Evolutionary conservation across 1,139 yeast species (phyloP), one percentile per base, ranked within the genome.

Genomic region (Sugiyamaella japonica): DNA sequence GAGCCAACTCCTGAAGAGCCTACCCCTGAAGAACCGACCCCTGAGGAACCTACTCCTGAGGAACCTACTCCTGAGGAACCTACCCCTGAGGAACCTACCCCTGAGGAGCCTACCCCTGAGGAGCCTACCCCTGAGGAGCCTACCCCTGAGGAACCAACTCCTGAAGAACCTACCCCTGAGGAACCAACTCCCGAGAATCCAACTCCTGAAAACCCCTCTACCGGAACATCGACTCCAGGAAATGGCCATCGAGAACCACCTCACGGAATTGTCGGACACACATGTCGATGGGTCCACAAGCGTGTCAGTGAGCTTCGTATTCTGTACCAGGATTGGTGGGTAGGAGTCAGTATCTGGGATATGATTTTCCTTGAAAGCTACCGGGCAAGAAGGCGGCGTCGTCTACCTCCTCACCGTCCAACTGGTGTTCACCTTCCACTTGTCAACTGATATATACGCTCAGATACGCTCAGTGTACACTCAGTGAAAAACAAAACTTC

Each of bases 351-450:
- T 28, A 45, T 45, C 17, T 45, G 49, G 49, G 49, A 45, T 28
- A 45, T 45, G 49, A 4, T 45, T 16, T 45, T 45, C 34, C 13
- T 36, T 10, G 49, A 45, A 28, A 45, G 49, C 25, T 45, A 17
- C 17, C 40, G 49, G 13, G 49, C 41, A 5, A 34, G 28, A 25
- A 12, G 49, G 34, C 40, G 41, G 13, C 49, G 42, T 1, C 40
- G 23, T 25, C 34, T 16, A 23, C 49, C 49, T 25, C 12, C n/a
- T 2, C 31, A n/a, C 20, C 28, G 37, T 12, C 36, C 49, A n/a
- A 32, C 49, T 13, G 49, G 49, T 20, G 49, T 45, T 9, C 49
- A 45, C 37, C 41, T 45, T 20, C 49, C 49, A 1, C 10, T 45
- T 4, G 49, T 45, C 23, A 45, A 45, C 25, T 45, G 34, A 28